Conservation (phyloP, 768 basidiomycete genomes). For the Naganishia vaughanmartiniae region DNA sequence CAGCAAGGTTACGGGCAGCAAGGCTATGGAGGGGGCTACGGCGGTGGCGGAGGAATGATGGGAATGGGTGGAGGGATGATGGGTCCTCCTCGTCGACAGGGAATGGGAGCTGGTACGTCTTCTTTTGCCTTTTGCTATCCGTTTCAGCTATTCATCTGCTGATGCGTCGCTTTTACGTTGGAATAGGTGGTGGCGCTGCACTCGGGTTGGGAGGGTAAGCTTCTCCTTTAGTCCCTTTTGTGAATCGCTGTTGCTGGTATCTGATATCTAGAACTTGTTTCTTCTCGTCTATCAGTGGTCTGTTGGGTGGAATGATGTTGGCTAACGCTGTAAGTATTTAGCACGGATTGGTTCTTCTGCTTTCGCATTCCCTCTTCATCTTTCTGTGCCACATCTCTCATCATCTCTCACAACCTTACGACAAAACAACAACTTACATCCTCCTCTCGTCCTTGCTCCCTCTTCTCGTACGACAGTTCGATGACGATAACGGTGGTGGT, state of each 20-base stretch:
- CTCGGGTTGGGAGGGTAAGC: slow-evolving; percentile 25
- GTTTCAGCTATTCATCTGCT: neutral
- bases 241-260: neutral
- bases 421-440: neutral
- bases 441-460: neutral
- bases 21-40: neutral
- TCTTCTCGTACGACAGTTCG: neutral
- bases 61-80: slow-evolving; percentile 12
- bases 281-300: slow-evolving; percentile 12
- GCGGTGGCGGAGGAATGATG: slow-evolving; percentile 15
- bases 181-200: slow-evolving; percentile 25
- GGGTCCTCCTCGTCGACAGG: slow-evolving; percentile 10
- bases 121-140: neutral
- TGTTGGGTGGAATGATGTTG: slow-evolving; percentile 31
- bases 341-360: neutral
- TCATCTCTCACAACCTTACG: neutral
- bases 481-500: slow-evolving; percentile 22
- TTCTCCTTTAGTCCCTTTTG: neutral
- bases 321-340: slow-evolving; percentile 16
- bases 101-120: slow-evolving; percentile 21
- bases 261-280: neutral
- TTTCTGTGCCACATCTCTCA: too few species aligned
- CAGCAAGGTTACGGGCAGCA: neutral
- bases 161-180: neutral
- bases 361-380: too few species aligned